A percentile compares a stretch with the other conserved stretches of the same genome.
These are phyloP conservation scores for Canariomyces notabilis DNA, from an alignment of 2,329 filamentous ascomycete genomes.

Conservation along the genomic window DNA sequence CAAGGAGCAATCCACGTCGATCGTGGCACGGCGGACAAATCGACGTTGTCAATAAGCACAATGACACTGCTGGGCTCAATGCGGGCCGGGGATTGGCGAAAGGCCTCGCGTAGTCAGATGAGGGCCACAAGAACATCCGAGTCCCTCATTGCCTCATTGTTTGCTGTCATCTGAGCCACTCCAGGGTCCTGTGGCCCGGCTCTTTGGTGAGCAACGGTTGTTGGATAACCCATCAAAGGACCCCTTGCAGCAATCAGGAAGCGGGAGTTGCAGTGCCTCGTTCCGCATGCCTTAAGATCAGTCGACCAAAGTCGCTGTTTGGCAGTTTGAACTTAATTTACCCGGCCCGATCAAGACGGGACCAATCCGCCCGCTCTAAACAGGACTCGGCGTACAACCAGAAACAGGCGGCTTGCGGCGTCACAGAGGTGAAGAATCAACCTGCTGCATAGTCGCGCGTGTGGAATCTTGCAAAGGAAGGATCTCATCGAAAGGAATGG, in stretches of 20 bases:
- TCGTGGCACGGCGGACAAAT: slow-evolving; percentile 1
- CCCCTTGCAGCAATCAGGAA: slow-evolving; percentile 15
- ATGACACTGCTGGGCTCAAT: slow-evolving; percentile 2
- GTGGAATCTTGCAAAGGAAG: too few species aligned
- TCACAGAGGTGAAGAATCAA: not conserved
- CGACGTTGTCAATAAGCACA: not conserved
- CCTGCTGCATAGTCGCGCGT: not conserved
- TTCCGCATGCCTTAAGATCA: slow-evolving; percentile 14
- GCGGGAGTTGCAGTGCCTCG: slow-evolving; percentile 9
- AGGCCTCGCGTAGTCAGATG: slow-evolving; percentile 3
- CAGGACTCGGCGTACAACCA: not conserved
- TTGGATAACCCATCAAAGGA: slow-evolving; percentile 8
- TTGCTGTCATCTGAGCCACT: slow-evolving; percentile 2
- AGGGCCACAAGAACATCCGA: slow-evolving; percentile 2
- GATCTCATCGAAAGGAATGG: not conserved
- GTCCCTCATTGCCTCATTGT: slow-evolving; percentile 4
- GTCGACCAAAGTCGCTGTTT: not conserved
- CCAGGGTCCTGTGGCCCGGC: slow-evolving; percentile 1
- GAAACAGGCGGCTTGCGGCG: not conserved
- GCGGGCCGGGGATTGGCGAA: slow-evolving; percentile 4
- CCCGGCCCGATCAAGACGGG: slow-evolving; percentile 7
- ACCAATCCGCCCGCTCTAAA: slow-evolving; percentile 2
- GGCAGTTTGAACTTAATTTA: slow-evolving; percentile 9
- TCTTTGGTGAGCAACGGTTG: slow-evolving; percentile 13
- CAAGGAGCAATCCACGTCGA: slow-evolving; percentile 5